Evolutionary conservation across 179 eudicot species (phyloP).

Genomic region (Amaranthus tricolor): DNA sequence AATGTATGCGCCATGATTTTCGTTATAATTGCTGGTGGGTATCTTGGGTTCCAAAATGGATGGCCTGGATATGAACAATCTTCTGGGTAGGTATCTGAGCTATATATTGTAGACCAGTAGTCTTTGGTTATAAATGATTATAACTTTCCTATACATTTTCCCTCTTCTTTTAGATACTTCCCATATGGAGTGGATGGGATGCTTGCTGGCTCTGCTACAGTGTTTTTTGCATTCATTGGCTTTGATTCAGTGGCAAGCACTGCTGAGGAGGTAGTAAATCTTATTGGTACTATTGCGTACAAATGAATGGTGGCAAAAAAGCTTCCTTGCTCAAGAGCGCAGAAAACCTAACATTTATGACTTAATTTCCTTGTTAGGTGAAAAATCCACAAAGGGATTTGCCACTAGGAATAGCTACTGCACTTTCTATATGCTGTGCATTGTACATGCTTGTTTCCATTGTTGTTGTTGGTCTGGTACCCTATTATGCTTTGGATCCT

Average conservation of each 20-base stretch:
- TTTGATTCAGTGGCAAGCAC: conserved; percentile 97
- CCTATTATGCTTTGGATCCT: conserved; percentile 90
- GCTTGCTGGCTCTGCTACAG: conserved; percentile 98
- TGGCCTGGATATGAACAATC: conserved; percentile 93
- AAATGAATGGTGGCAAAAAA: neutral
- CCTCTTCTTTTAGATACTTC: conserved; percentile 45
- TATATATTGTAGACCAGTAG: neutral
- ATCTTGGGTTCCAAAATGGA: conserved; percentile 75
- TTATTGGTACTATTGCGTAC: neutral
- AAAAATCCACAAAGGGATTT: conserved; percentile 64
- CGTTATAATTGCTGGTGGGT: conserved; percentile 83
- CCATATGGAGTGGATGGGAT: conserved; percentile 90
- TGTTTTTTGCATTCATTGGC: conserved; percentile 91
- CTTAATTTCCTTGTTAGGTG: conserved; percentile 46
- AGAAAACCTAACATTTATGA: neutral
- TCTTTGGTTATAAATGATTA: neutral
- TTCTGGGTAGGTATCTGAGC: conserved; percentile 50
- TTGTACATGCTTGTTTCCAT: conserved; percentile 85
- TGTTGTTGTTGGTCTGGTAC: conserved; percentile 88
- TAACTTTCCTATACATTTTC: neutral
- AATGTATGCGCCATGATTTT: conserved; percentile 93
- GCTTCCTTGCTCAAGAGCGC: conserved; percentile 6
- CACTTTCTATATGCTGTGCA: conserved; percentile 76
- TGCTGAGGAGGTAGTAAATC: conserved; percentile 74
- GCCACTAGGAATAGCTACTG: conserved; percentile 84